Percentiles rank a stretch among this genome's conserved stretches.
Conservation (phyloP, 148 eudicot genomes). For the Nyssa sinensis region DNA sequence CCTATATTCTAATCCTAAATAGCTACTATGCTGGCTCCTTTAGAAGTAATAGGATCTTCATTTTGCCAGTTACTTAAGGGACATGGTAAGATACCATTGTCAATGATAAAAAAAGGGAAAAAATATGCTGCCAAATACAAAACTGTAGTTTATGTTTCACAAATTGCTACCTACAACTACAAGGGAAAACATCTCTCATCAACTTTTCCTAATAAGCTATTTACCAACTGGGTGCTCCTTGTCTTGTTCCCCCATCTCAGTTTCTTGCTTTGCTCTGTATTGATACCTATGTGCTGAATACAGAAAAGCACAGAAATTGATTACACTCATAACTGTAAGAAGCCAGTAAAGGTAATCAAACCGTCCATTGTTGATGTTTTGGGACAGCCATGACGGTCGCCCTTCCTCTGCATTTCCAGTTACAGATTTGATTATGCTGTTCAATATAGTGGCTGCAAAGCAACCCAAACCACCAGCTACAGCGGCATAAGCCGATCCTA, state of each 20-base stretch:
- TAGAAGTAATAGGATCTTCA: too few relatives aligned
- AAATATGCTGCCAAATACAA: not conserved
- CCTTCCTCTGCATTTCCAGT: conserved; percentile 38
- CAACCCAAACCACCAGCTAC: conserved; percentile 92
- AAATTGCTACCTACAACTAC: not conserved
- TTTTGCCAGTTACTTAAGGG: too few relatives aligned
- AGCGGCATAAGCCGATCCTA: conserved; percentile 91
- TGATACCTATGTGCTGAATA: conserved; percentile 55
- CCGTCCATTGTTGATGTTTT: conserved; percentile 77
- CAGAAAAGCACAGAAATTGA: conserved; percentile 67
- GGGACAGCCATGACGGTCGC: conserved; percentile 75
- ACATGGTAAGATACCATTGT: not conserved
- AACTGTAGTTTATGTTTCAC: not conserved
- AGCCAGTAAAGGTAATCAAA: conserved; percentile 87
- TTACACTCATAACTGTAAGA: conserved; percentile 57
- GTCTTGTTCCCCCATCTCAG: conserved; percentile 17
- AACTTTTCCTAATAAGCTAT: not conserved
- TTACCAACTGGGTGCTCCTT: not conserved
- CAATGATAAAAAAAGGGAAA: not conserved
- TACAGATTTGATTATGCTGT: conserved; percentile 57
- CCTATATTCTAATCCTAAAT: too few relatives aligned
- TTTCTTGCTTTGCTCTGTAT: conserved; percentile 47
- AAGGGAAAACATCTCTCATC: not conserved
- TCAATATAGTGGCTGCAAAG: conserved; percentile 69
- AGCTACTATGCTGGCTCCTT: too few relatives aligned